Base-by-base conservation (phyloP, 2,329 filamentous ascomycete genomes). In the Cladobotryum protrusum region DNA sequence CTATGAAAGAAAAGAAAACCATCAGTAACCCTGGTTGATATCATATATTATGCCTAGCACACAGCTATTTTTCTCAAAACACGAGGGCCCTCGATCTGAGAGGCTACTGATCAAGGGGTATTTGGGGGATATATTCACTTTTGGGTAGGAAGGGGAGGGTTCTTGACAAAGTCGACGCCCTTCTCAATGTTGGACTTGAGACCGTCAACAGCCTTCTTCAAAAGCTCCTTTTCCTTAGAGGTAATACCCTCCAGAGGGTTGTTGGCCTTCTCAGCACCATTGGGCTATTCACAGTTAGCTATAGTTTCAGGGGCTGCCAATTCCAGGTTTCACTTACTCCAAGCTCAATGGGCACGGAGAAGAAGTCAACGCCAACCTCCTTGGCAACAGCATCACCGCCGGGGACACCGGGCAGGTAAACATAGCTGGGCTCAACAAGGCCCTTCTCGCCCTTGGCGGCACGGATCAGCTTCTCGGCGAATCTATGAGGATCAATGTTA, bases 301-400 rank as follows among this genome's bases (percentile, higher is more conserved):
- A 53, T 63, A 59, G 35, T 13, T 34, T 24, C 6, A 44, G 32
- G 41, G 14, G 19, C 15, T 32, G 15, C 34, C 11, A 41, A 29
- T 40, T 17, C 37, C 29, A n/a, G 32, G 34, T 36, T 50, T 8
- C 49, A 79, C 88, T 76, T 86, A 95, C 90, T 66, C 93, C 93
- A 60, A 99, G 89, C 75, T 96, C 89, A 60, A 97, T 82, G 54
- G 91, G 92, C 49, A 95, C 89, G 52, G 93, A 96, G 82, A 99
- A 99, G 79, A 88, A 99, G 50, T 99, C 91, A 56, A 81, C 72
- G 60, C 90, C 91, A 54, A 86, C 89, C 65, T 85, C 82, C 79
- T 95, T 89, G 56, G 79, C 80, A 61, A 99, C 86, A 59, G 82
- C 89, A 48, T 92, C 87, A 65, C 93, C 93, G 55, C 92, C 93